A percentile compares a stretch with the other conserved stretches of the same genome.
phyloP scores from a whole-genome alignment of 129 eudicot species.

The Saussurea involucrata region DNA sequence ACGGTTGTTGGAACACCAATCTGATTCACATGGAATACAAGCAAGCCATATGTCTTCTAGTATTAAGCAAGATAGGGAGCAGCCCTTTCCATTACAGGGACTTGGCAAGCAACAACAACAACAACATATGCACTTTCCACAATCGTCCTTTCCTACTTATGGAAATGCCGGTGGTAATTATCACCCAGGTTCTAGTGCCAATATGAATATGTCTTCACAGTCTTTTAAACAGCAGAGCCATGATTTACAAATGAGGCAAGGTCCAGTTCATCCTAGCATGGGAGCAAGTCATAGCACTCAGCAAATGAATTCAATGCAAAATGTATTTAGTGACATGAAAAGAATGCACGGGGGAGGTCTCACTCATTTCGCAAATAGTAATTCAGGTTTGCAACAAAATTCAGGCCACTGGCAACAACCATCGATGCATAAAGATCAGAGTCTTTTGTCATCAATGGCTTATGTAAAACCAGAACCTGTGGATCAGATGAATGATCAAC shows the following conservation, averaged over 20 bases:
- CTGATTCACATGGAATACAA: conserved; percentile 43
- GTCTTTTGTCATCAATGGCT: conserved; percentile 41
- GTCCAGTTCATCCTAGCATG: conserved; percentile 40
- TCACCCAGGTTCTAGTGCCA: conserved; percentile 40
- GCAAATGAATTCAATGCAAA: conserved; percentile 34
- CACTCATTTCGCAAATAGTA: conserved; percentile 39
- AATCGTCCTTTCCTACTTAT: conserved; percentile 42
- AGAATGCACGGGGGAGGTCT: conserved; percentile 43
- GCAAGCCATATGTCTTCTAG: conserved; percentile 40
- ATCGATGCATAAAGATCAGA: conserved; percentile 39
- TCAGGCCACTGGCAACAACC: conserved; percentile 56
- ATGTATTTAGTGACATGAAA: conserved; percentile 42
- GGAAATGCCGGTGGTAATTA: conserved; percentile 46
- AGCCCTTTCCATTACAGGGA: conserved; percentile 51
- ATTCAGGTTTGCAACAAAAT: conserved; percentile 34
- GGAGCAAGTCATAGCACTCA: conserved; percentile 15
- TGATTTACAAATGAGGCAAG: conserved; percentile 49
- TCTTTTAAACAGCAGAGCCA: conserved; percentile 45
- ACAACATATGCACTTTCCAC: conserved; percentile 62
- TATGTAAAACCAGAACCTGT: conserved; percentile 62
- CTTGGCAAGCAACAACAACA: conserved; percentile 42
- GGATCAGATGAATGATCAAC: conserved; percentile 70
- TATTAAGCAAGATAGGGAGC: conserved; percentile 47
- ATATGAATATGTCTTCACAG: conserved; percentile 44
- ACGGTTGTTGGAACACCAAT: conserved; percentile 41